Evolutionary conservation across 768 basidiomycete genomes (phyloP).

Genomic region (Crassisporium funariophilum): DNA sequence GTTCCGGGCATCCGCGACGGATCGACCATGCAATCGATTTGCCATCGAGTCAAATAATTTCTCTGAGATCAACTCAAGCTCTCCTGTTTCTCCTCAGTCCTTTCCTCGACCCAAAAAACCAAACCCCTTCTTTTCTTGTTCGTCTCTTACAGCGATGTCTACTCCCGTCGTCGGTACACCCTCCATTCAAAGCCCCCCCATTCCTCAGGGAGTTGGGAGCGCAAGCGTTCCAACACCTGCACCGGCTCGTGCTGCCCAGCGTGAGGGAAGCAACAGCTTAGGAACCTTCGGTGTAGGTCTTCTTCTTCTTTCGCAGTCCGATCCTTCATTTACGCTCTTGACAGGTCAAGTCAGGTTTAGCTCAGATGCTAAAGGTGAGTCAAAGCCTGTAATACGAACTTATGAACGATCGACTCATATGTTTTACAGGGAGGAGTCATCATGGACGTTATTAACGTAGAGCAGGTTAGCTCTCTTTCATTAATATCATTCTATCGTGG

Average conservation of each 20-base stretch:
- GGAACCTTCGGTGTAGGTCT: constrained; percentile 70
- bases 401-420: constrained; percentile 13
- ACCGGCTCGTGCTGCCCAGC: constrained; percentile 51
- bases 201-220: constrained; percentile 43
- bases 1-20: constrained; percentile 6
- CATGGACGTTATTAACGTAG: constrained; percentile 92
- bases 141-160: constrained; percentile 22
- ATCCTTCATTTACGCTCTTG: constrained; percentile 1
- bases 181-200: constrained; percentile 33
- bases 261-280: constrained; percentile 59
- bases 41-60: no score
- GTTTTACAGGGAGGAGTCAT: constrained; percentile 73
- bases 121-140: constrained; percentile 4
- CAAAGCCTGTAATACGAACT: constrained; percentile 4
- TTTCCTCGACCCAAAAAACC: no score
- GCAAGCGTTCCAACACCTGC: constrained; percentile 43
- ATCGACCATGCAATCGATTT: no score
- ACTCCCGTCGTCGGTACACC: constrained; percentile 28
- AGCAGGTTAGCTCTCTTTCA: constrained; percentile 40
- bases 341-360: constrained; percentile 90
- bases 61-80: no score
- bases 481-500: not conserved
- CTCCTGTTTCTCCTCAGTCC: no score
- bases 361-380: constrained; percentile 93
- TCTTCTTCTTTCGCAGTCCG: constrained; percentile 10